These are phyloP conservation scores for Hypoxylon cercidicola DNA, from an alignment of 495 filamentous ascomycete species.

Conservation along the genomic window DNA sequence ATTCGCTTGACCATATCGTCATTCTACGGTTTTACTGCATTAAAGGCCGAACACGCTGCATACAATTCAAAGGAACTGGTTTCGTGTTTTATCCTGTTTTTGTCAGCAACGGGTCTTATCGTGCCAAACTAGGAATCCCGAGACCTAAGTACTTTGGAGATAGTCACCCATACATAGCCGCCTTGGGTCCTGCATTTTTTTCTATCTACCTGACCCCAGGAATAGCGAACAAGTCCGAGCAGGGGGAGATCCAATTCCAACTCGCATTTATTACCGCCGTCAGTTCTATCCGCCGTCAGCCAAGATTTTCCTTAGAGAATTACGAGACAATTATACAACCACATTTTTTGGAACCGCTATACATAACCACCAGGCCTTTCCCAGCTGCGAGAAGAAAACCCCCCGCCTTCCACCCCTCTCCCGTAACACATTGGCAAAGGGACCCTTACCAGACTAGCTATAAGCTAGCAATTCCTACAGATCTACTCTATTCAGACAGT, in stretches of 20 bases:
- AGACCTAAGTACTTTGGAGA: constrained; percentile 20
- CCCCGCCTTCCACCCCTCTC: constrained; percentile 34
- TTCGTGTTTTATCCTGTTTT: constrained; percentile 25
- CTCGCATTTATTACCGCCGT: constrained; percentile 17
- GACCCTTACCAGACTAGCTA: constrained; percentile 12
- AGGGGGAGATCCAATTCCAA: constrained; percentile 6
- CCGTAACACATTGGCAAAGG: constrained; percentile 23
- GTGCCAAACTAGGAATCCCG: constrained; percentile 38
- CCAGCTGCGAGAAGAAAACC: constrained; percentile 22
- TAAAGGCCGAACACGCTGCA: constrained; percentile 27
- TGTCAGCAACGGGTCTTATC: constrained; percentile 6
- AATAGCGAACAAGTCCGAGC: constrained; percentile 12
- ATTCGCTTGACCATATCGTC: constrained; percentile 40
- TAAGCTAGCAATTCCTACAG: constrained; percentile 12
- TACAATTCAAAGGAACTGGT: constrained; percentile 5
- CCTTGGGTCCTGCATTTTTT: constrained; percentile 14
- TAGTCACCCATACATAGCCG: constrained; percentile 16
- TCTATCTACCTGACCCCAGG: constrained; percentile 1
- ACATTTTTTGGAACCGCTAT: neutral
- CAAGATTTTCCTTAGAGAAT: constrained; percentile 2
- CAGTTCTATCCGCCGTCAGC: neutral
- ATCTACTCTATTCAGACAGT: constrained; percentile 21
- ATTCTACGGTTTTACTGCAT: constrained; percentile 38
- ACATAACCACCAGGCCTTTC: constrained; percentile 6
- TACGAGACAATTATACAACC: constrained; percentile 24